phyloP scores from a whole-genome alignment of 768 basidiomycete species.

The Boletus rex-veris region DNA sequence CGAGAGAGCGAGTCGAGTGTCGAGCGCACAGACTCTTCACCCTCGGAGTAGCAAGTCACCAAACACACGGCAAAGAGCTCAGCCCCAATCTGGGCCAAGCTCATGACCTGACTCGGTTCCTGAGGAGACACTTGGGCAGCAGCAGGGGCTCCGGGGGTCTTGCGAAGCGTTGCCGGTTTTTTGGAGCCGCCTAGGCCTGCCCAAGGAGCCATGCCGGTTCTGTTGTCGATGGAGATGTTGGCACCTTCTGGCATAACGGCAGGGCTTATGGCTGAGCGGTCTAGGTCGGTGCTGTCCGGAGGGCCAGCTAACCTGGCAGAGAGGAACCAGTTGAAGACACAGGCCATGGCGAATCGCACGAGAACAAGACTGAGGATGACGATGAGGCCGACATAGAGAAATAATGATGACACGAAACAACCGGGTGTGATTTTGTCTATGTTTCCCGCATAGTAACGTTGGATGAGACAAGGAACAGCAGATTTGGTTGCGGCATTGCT shows the following conservation, averaged over 20 bases:
- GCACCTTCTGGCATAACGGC: constrained; percentile 97
- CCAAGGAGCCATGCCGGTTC: constrained; percentile 93
- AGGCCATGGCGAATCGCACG: constrained; percentile 93
- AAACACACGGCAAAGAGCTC: constrained; percentile 95
- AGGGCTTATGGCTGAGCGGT: constrained; percentile 84
- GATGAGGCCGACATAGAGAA: constrained; percentile 87
- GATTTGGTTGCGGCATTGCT: constrained; percentile 60
- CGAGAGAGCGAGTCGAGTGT: constrained; percentile 92
- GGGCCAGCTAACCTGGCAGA: constrained; percentile 78
- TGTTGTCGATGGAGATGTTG: constrained; percentile 89
- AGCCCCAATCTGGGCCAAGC: constrained; percentile 85
- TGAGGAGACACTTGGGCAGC: constrained; percentile 44
- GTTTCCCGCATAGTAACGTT: constrained; percentile 89
- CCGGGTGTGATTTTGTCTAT: constrained; percentile 97
- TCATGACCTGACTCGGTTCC: constrained; percentile 54
- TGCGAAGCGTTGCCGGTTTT: constrained; percentile 43
- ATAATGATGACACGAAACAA: constrained; percentile 85
- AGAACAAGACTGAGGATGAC: constrained; percentile 90
- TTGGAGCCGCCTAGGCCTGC: constrained; percentile 55
- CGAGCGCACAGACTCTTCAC: constrained; percentile 84
- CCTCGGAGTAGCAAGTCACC: constrained; percentile 98
- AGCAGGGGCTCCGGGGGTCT: constrained; percentile 41
- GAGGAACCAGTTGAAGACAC: constrained; percentile 95
- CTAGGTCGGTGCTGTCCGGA: constrained; percentile 66
- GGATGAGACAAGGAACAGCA: constrained; percentile 74